Percentiles rank a stretch among this genome's conserved stretches.
phyloP scores from a whole-genome alignment of 1,139 yeast genomes.

The Nakaseomyces nivariensis region DNA sequence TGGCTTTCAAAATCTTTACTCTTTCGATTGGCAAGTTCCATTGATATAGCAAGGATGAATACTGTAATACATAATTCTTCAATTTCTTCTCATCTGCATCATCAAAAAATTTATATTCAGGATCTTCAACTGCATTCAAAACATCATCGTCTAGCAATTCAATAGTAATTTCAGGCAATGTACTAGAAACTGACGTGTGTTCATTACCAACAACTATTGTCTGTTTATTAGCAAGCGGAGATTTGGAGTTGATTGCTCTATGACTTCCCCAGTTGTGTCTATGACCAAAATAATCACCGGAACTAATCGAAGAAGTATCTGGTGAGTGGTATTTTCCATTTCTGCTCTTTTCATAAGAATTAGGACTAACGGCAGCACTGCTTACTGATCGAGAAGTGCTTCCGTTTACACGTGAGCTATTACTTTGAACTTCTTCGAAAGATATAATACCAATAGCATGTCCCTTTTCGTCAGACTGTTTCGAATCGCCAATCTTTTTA shows the following conservation, averaged over 20 bases:
- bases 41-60: constrained; percentile 66
- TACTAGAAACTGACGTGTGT: neutral
- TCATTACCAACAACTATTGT: neutral
- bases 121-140: constrained; percentile 44
- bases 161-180: constrained; percentile 37
- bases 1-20: constrained; percentile 68
- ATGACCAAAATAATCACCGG: constrained; percentile 21
- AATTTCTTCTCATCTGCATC: constrained; percentile 39
- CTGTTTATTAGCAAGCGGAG: constrained; percentile 6
- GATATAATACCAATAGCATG: neutral
- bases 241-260: neutral
- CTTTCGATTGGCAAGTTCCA: constrained; percentile 82
- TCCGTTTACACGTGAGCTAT: neutral
- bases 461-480: constrained; percentile 3
- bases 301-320: constrained; percentile 16
- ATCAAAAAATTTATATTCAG: constrained; percentile 39
- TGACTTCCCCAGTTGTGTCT: constrained; percentile 8
- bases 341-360: neutral
- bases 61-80: constrained; percentile 51
- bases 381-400: constrained; percentile 7
- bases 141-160: constrained; percentile 48
- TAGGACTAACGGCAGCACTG: constrained; percentile 7
- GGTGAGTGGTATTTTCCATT: constrained; percentile 6
- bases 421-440: neutral
- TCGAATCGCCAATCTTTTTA: neutral